Evolutionary conservation across 2,329 filamentous ascomycete species (phyloP).

Genomic region (Exophiala oligosperma): DNA sequence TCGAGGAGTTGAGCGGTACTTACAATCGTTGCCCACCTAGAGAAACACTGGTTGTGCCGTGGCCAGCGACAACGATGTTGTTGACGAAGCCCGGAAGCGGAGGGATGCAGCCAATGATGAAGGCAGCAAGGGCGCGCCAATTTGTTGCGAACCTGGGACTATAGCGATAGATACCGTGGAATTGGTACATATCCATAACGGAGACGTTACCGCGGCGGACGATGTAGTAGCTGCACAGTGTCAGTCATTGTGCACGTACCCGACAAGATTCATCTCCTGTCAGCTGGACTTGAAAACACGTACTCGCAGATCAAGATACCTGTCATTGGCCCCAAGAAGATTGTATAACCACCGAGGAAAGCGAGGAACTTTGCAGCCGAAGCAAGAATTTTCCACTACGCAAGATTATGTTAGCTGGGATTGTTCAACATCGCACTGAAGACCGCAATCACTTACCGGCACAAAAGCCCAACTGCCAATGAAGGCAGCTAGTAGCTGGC

Average conservation of each 20-base stretch:
- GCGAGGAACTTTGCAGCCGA: conserved; percentile 60
- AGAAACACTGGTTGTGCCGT: conserved; percentile 21
- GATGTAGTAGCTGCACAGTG: conserved; percentile 18
- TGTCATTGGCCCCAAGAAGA: conserved; percentile 66
- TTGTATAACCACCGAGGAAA: conserved; percentile 66
- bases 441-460: conserved; percentile 35
- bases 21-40: conserved; percentile 22
- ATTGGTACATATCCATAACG: conserved; percentile 27
- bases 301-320: conserved; percentile 52
- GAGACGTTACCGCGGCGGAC: conserved; percentile 23
- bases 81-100: conserved; percentile 47
- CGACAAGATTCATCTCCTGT: neutral
- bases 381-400: conserved; percentile 61
- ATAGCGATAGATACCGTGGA: conserved; percentile 28
- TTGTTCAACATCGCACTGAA: neutral
- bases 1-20: neutral
- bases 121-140: conserved; percentile 39
- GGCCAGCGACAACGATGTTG: conserved; percentile 22
- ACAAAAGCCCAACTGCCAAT: conserved; percentile 59
- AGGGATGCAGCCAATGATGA: conserved; percentile 24
- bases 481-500: conserved; percentile 56
- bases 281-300: conserved; percentile 1
- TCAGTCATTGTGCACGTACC: conserved; percentile 3
- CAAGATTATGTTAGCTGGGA: neutral
- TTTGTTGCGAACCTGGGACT: conserved; percentile 40